Evolutionary conservation across 768 basidiomycete genomes (phyloP).

Genomic region (Trametes villosa): DNA sequence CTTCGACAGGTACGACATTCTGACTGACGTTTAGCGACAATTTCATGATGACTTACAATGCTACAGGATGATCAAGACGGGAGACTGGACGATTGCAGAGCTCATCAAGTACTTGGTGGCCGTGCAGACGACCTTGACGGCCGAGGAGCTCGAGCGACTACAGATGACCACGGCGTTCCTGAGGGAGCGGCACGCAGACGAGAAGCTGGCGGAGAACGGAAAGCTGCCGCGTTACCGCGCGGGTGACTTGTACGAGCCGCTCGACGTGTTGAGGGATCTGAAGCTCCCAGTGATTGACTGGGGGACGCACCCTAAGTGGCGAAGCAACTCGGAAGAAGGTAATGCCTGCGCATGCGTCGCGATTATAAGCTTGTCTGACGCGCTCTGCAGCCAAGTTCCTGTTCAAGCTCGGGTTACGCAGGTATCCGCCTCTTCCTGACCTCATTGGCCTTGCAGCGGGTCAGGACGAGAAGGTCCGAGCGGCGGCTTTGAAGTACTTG

Average conservation of each 20-base stretch:
- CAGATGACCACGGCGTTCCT: constrained; percentile 76
- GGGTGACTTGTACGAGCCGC: constrained; percentile 83
- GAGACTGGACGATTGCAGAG: constrained; percentile 87
- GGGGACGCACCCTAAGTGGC: constrained; percentile 82
- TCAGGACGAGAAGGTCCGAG: constrained; percentile 51
- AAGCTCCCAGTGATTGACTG: constrained; percentile 87
- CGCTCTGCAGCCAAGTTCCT: constrained; percentile 71
- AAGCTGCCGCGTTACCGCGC: constrained; percentile 56
- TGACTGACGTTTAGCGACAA: not conserved
- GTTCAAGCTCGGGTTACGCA: constrained; percentile 68
- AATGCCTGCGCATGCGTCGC: constrained; percentile 2
- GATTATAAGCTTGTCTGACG: not conserved
- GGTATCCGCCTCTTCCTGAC: constrained; percentile 67
- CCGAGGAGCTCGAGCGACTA: constrained; percentile 60
- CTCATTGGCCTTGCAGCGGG: constrained; percentile 73
- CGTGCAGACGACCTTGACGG: constrained; percentile 64
- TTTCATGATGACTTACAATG: not conserved
- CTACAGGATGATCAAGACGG: constrained; percentile 84
- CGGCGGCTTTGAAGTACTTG: constrained; percentile 78
- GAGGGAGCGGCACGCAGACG: constrained; percentile 44
- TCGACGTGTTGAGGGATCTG: constrained; percentile 68
- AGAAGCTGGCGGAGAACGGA: constrained; percentile 26
- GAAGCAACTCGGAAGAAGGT: constrained; percentile 86
- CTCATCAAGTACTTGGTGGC: constrained; percentile 87
- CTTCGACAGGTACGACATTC: constrained; percentile 70